phyloP scores from a whole-genome alignment of 345 rosid species.

The Acer saccharum region DNA sequence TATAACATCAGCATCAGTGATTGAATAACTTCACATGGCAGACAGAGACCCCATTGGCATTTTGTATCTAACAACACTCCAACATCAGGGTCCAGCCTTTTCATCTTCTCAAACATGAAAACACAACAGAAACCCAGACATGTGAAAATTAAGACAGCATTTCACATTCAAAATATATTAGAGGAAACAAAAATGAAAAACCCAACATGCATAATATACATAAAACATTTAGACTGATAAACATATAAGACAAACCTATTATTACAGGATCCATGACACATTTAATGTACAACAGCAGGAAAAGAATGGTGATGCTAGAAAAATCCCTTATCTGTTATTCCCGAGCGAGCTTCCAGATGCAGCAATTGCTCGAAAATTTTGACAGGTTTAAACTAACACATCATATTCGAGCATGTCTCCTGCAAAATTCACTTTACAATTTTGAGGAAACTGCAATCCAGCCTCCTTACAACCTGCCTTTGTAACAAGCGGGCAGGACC shows the following conservation, averaged over 20 bases:
- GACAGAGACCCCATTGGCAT: neutral
- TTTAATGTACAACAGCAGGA: conserved; percentile 33
- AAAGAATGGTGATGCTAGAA: neutral
- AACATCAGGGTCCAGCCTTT: neutral
- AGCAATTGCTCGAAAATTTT: neutral
- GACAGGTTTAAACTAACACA: conserved; percentile 38
- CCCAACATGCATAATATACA: conserved; percentile 19
- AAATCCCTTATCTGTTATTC: conserved; percentile 19
- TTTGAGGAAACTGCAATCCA: conserved; percentile 65
- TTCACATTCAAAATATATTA: neutral
- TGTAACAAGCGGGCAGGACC: conserved; percentile 80
- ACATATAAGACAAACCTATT: conserved; percentile 13
- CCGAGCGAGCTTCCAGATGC: conserved; percentile 13
- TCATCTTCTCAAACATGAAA: neutral
- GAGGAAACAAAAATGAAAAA: neutral
- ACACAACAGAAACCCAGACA: neutral
- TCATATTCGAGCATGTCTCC: conserved; percentile 74
- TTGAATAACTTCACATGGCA: neutral
- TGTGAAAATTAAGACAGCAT: neutral
- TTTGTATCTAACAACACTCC: neutral
- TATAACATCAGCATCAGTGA: no score
- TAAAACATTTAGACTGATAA: conserved; percentile 16
- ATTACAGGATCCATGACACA: conserved; percentile 7
- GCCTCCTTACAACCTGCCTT: conserved; percentile 79
- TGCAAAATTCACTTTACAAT: conserved; percentile 76